phyloP scores from a whole-genome alignment of 306 rosid species.

The Prunus kanzakura region DNA sequence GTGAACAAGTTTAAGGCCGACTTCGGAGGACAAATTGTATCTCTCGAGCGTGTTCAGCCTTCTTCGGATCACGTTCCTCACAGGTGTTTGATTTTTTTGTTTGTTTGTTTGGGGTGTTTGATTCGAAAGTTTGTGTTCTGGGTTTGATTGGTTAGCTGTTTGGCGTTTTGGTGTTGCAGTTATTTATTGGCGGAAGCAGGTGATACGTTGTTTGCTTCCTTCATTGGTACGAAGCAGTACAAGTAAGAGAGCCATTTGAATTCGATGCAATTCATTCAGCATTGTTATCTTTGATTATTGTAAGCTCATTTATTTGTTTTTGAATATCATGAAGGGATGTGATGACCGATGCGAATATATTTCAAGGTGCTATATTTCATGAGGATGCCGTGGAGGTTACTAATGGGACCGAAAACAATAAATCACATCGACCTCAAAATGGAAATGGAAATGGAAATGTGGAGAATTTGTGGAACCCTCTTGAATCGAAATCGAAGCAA shows the following conservation, averaged over 20 bases:
- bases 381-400: slow-evolving; percentile 66
- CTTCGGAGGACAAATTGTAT: slow-evolving; percentile 87
- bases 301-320: slow-evolving; percentile 22
- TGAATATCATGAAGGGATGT: slow-evolving; percentile 58
- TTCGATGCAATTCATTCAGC: slow-evolving; percentile 6
- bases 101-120: neutral
- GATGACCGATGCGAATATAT: slow-evolving; percentile 89
- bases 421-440: slow-evolving; percentile 42
- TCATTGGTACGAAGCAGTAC: slow-evolving; percentile 94
- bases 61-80: slow-evolving; percentile 97
- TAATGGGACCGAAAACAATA: slow-evolving; percentile 34
- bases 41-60: slow-evolving; percentile 95
- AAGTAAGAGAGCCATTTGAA: slow-evolving; percentile 49
- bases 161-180: slow-evolving; percentile 35
- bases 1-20: slow-evolving; percentile 89
- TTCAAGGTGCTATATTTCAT: slow-evolving; percentile 97
- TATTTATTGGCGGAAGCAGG: slow-evolving; percentile 97
- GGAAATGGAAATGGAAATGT: slow-evolving; percentile 55
- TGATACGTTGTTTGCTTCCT: slow-evolving; percentile 97
- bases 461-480: slow-evolving; percentile 65
- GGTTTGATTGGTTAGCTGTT: slow-evolving; percentile 7
- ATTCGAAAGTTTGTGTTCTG: slow-evolving; percentile 7
- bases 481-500: slow-evolving; percentile 66
- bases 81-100: slow-evolving; percentile 43
- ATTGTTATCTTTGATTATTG: slow-evolving; percentile 13